Evolutionary conservation across 2,329 filamentous ascomycete genomes (phyloP).

Genomic region (Cadophora malorum): DNA sequence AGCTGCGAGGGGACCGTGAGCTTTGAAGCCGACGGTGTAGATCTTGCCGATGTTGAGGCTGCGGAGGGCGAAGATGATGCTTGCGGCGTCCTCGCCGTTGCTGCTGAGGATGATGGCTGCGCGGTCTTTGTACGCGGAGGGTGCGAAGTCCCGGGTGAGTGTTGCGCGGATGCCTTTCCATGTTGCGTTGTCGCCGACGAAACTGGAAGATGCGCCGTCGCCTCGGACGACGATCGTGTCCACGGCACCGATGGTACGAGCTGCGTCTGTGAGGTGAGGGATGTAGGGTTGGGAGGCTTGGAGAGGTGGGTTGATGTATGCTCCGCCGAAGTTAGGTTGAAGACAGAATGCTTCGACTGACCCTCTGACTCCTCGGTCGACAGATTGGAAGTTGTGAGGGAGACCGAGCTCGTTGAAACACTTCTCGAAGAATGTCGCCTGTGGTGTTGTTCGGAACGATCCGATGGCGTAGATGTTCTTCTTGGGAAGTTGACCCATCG

Average conservation of each 20-base stretch:
- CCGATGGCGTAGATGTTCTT: constrained; percentile 83
- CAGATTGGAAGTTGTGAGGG: constrained; percentile 79
- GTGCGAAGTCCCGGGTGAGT: constrained; percentile 80
- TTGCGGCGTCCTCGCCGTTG: constrained; percentile 76
- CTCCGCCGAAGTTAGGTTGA: constrained; percentile 79
- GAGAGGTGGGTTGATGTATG: constrained; percentile 78
- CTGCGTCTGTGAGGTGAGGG: constrained; percentile 74
- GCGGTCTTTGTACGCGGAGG: constrained; percentile 78
- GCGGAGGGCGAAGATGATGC: constrained; percentile 78
- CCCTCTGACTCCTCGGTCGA: constrained; percentile 72
- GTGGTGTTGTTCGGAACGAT: constrained; percentile 70
- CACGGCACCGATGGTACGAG: constrained; percentile 77
- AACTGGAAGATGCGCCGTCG: constrained; percentile 55
- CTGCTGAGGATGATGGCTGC: constrained; percentile 78
- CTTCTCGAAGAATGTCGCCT: constrained; percentile 86
- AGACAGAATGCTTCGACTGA: constrained; percentile 75
- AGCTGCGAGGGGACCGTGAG: constrained; percentile 64
- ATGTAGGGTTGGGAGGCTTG: constrained; percentile 64
- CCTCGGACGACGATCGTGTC: constrained; percentile 77
- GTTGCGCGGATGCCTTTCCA: constrained; percentile 88
- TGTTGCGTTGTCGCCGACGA: constrained; percentile 81
- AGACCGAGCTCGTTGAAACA: constrained; percentile 83
- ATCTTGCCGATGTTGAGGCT: constrained; percentile 79
- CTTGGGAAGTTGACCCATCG: constrained; percentile 81
- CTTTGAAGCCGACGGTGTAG: constrained; percentile 83